Evolutionary conservation across 2,329 filamentous ascomycete genomes (phyloP).

Genomic region (Fusarium sp.): DNA sequence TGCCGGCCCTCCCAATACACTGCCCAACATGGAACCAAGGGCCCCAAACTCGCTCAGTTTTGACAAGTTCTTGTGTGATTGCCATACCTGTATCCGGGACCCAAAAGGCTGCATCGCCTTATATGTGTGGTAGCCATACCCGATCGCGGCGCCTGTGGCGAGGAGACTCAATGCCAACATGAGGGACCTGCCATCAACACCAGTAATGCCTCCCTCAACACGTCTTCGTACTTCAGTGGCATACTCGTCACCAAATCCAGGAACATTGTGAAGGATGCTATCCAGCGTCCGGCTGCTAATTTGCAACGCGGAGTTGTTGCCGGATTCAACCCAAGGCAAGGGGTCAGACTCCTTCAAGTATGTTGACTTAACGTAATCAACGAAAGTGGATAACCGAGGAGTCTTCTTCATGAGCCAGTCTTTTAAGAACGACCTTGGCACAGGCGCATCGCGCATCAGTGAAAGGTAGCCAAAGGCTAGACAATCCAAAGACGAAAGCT

Average conservation of each 20-base stretch:
- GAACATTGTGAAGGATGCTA: constrained; percentile 54
- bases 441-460: constrained; percentile 71
- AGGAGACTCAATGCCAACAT: constrained; percentile 53
- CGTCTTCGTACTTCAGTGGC: constrained; percentile 55
- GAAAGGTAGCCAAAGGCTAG: constrained; percentile 83
- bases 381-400: constrained; percentile 51
- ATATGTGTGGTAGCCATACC: constrained; percentile 58
- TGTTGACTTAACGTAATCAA: constrained; percentile 49
- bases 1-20: constrained; percentile 50
- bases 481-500: constrained; percentile 73
- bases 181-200: constrained; percentile 52
- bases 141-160: constrained; percentile 55
- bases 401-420: constrained; percentile 57
- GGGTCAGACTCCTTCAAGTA: constrained; percentile 37
- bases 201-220: constrained; percentile 52
- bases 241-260: constrained; percentile 55
- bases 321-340: constrained; percentile 49
- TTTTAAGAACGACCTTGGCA: constrained; percentile 59
- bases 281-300: constrained; percentile 53
- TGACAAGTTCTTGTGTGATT: constrained; percentile 49
- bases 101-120: constrained; percentile 61
- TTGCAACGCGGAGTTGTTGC: constrained; percentile 41
- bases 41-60: constrained; percentile 62
- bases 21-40: constrained; percentile 60
- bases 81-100: constrained; percentile 60